Percentiles rank a stretch among this genome's conserved stretches.
Evolutionary conservation across 2,329 filamentous ascomycete genomes (phyloP).

Genomic region (Penicillium fuscoglaucum): DNA sequence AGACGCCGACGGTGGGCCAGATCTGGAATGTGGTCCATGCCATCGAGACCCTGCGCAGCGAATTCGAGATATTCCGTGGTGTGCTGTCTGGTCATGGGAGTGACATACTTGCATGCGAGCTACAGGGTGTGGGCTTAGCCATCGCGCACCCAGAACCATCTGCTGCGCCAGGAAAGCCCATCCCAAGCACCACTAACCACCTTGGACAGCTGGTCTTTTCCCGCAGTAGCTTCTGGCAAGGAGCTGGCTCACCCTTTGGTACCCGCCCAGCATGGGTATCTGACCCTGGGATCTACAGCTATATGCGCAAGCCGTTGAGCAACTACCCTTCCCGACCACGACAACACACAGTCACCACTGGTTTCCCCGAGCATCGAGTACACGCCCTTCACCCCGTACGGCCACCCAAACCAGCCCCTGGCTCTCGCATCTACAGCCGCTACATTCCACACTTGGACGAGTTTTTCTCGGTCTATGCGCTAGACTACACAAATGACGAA

Average conservation of each 20-base stretch:
- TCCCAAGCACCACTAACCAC: conserved; percentile 33
- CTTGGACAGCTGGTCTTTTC: conserved; percentile 50
- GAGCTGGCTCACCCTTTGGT: conserved; percentile 66
- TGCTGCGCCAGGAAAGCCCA: conserved; percentile 41
- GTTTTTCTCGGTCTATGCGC: conserved; percentile 72
- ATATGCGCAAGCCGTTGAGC: conserved; percentile 19
- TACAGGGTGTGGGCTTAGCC: conserved; percentile 44
- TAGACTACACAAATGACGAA: conserved; percentile 63
- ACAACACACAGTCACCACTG: conserved; percentile 46
- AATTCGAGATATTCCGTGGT: conserved; percentile 38
- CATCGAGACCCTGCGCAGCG: conserved; percentile 34
- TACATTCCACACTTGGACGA: conserved; percentile 73
- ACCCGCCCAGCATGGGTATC: conserved; percentile 62
- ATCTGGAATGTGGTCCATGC: conserved; percentile 45
- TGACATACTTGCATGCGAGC: conserved; percentile 29
- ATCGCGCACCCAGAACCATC: conserved; percentile 44
- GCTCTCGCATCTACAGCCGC: conserved; percentile 71
- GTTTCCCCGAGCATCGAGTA: conserved; percentile 47
- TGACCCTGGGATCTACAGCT: conserved; percentile 35
- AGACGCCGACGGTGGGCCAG: conserved; percentile 36
- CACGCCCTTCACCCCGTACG: conserved; percentile 69
- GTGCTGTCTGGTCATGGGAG: conserved; percentile 32
- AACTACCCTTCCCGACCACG: conserved; percentile 28
- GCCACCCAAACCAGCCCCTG: conserved; percentile 64
- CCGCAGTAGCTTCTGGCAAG: conserved; percentile 65